phyloP scores from a whole-genome alignment of 257 asterid species.

The Solanum piurae region DNA sequence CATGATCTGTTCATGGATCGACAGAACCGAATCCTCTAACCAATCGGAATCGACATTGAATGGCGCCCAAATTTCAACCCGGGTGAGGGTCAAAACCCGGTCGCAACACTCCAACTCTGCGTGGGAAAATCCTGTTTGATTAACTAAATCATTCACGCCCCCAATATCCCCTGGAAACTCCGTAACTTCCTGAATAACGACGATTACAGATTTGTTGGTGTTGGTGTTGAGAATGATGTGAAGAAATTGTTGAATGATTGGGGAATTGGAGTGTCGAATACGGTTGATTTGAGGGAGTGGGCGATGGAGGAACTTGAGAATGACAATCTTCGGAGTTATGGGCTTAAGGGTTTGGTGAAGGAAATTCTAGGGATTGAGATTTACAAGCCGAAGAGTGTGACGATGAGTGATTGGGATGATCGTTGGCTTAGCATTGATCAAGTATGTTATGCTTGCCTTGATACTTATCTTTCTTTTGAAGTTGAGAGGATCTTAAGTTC shows the following conservation, averaged over 20 bases:
- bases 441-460: background rate
- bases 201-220: constrained; percentile 30
- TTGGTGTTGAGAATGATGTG: constrained; percentile 34
- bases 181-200: constrained; percentile 24
- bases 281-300: background rate
- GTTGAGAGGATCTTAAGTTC: background rate
- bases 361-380: background rate
- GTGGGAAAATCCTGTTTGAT: constrained; percentile 35
- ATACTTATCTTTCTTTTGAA: background rate
- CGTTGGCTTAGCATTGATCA: background rate
- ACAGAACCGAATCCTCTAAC: constrained; percentile 12
- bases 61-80: constrained; percentile 39
- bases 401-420: background rate
- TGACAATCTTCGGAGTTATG: background rate
- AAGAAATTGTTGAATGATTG: constrained; percentile 32
- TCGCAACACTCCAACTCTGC: constrained; percentile 44
- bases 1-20: constrained; percentile 26
- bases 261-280: background rate
- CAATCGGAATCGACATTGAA: constrained; percentile 40
- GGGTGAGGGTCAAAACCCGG: constrained; percentile 9
- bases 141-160: constrained; percentile 28
- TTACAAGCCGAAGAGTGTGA: background rate
- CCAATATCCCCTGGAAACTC: constrained; percentile 16
- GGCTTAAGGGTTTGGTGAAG: background rate
- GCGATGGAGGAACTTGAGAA: background rate